Evolutionary conservation across 2,329 filamentous ascomycete species (phyloP), one percentile per base, ranked within the genome.

Genomic region (Claviceps africana): DNA sequence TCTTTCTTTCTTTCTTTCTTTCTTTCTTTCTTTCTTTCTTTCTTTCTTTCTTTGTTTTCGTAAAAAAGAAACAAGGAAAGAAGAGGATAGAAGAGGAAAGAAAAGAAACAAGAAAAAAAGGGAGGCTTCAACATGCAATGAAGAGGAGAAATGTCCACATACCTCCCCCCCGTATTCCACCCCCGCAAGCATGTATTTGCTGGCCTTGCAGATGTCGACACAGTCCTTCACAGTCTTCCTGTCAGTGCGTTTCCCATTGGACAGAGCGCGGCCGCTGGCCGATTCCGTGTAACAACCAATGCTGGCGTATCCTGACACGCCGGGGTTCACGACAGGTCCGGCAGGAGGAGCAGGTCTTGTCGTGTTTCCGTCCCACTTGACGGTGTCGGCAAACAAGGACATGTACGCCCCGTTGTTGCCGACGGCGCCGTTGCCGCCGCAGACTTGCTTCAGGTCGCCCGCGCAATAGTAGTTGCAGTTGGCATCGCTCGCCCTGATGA

Each of bases 401-500:
- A 80, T 68, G 61, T 69, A 75, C 7, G 67, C 53, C 33, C 67
- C 66, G 8, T 64, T 65, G 17, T 58, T 60, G 2, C 62, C 57
- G 2, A 60, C 59, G 4, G 61, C 55, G 0, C 68, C 74, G 48
- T 77, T 72, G 2, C 77, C 77, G 48, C 78, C 77, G 45, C 78
- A 81, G 17, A 72, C 67, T 57, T 79, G 67, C 53, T 72, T 70
- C 30, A 72, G 53, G 44, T 74, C 69, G 1, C 76, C 77, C 0
- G 64, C 57, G 55, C 78, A 81, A 39, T 69, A 60, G 53, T 68
- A 78, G 62, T 75, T 74, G 64, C 78, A 81, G 55, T 77, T 67
- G 4, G 49, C 58, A 3, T 75, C 70, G 19, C 64, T 64, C 1
- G 74, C 73, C 56, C 71, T 64, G 13, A 67, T 59, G 0, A 59